A percentile compares a stretch with the other conserved stretches of the same genome.
phyloP scores from a whole-genome alignment of 208 protist species.

The Leishmania aethiopica region DNA sequence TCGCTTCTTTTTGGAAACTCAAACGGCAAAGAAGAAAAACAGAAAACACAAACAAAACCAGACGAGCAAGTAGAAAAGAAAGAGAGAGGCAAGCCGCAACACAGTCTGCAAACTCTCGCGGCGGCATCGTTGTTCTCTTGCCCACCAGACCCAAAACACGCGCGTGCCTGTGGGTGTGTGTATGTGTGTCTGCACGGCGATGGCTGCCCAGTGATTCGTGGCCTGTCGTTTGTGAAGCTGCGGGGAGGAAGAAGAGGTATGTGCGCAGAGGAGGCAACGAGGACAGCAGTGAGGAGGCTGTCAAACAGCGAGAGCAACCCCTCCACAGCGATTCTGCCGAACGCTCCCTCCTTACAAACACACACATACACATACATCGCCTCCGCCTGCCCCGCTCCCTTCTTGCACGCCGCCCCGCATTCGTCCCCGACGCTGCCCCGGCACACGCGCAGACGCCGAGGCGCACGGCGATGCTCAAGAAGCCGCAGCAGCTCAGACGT shows the following conservation, averaged over 20 bases:
- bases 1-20: neutral
- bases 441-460: neutral
- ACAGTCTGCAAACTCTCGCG: neutral
- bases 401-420: neutral
- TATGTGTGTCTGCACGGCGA: neutral
- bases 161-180: neutral
- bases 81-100: neutral
- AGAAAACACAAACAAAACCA: slow-evolving; percentile 22
- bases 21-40: slow-evolving; percentile 20
- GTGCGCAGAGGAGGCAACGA: neutral
- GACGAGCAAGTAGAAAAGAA: slow-evolving; percentile 15
- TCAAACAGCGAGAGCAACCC: neutral
- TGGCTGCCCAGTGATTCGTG: neutral
- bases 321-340: neutral
- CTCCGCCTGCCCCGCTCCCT: neutral
- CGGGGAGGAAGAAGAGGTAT: neutral
- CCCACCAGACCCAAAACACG: neutral
- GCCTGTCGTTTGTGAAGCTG: neutral
- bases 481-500: slow-evolving; percentile 43
- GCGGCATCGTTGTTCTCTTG: neutral
- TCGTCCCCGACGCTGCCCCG: neutral
- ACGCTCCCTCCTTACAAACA: neutral
- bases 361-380: neutral
- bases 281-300: neutral
- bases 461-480: neutral